Base-by-base conservation (phyloP, 2,329 filamentous ascomycete genomes). In the Fusarium anthophilum region DNA sequence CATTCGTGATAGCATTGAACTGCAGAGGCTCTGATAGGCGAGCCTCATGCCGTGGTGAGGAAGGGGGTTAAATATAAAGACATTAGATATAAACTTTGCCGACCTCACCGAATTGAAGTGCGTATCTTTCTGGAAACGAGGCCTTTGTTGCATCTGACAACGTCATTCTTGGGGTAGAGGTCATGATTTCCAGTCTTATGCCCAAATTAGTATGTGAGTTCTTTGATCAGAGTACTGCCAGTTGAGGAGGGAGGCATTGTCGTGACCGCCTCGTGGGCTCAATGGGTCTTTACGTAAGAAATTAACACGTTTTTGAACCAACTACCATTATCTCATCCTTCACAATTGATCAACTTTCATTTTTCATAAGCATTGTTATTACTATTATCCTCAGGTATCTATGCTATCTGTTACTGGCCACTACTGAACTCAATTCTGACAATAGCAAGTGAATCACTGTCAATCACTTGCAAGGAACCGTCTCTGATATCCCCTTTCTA, bases 81-180 rank as follows among this genome's bases (percentile, higher is more conserved):
- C 61, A 66, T 69, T 78, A 78, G 72, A 78, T 70, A 70, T 63
- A 72, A 76, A 69, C 67, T 69, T 63, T 61, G 61, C 66, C 63
- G 48, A 74, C 43, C 55, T 63, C 65, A 67, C 56, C 56, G 73
- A 78, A 67, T 66, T 67, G 66, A 71, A 70, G 69, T 75, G 66
- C 58, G 67, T 55, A 50, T 65, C 59, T 50, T 71, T 75, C 63
- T 73, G 65, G 63, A 66, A 66, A 48, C 35, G 37, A 43, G 58
- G 59, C n/a, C 35, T 47, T 28, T 50, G 24, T 63, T 24, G 11
- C 37, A 20, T 28, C 47, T 50, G 30, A 41, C 41, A 45, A 32
- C 7, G 17, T 28, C 50, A 24, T 45, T 32, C 9, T 30, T 41
- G 38, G 26, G 30, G 12, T 18, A 50, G 32, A 35, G 11, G 9